Percentiles rank a stretch among this genome's conserved stretches.
Conservation (phyloP, 257 asterid genomes). For the Solanum appendiculatum region DNA sequence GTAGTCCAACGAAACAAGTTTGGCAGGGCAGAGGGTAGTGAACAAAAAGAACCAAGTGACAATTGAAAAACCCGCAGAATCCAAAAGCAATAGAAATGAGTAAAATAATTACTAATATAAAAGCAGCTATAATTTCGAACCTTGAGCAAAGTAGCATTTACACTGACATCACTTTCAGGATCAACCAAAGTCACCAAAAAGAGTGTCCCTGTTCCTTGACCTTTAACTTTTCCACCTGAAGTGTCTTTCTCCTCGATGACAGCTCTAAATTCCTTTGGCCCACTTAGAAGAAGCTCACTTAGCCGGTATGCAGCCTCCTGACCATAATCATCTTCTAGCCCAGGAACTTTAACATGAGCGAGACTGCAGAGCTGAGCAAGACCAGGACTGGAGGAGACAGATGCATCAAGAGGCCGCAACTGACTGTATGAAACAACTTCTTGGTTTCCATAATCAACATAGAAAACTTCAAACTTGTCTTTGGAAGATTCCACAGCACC, state of each 20-base stretch:
- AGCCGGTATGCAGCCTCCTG: constrained; percentile 74
- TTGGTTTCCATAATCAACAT: constrained; percentile 92
- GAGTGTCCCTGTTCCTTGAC: constrained; percentile 91
- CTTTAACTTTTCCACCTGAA: constrained; percentile 88
- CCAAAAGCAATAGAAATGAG: neutral
- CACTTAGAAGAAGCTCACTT: constrained; percentile 50
- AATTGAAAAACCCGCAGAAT: neutral
- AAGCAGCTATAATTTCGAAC: constrained; percentile 13
- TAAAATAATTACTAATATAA: neutral
- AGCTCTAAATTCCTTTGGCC: constrained; percentile 65
- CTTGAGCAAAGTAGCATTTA: constrained; percentile 82
- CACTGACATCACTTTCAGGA: constrained; percentile 58
- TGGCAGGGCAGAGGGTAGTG: neutral
- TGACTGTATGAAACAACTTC: constrained; percentile 64
- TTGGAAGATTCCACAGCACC: constrained; percentile 55
- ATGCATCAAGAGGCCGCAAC: constrained; percentile 66
- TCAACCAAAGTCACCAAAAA: constrained; percentile 61
- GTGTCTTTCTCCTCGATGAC: constrained; percentile 71
- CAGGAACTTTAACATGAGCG: constrained; percentile 76
- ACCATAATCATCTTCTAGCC: constrained; percentile 73
- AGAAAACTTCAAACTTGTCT: constrained; percentile 88
- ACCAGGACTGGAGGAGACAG: constrained; percentile 68
- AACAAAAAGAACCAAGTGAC: neutral
- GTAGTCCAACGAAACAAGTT: neutral
- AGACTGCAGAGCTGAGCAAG: constrained; percentile 92